Percentiles rank a stretch among this genome's conserved stretches.
These are phyloP conservation scores for Lepidium africanum DNA, from an alignment of 345 rosid species.

Conservation along the genomic window DNA sequence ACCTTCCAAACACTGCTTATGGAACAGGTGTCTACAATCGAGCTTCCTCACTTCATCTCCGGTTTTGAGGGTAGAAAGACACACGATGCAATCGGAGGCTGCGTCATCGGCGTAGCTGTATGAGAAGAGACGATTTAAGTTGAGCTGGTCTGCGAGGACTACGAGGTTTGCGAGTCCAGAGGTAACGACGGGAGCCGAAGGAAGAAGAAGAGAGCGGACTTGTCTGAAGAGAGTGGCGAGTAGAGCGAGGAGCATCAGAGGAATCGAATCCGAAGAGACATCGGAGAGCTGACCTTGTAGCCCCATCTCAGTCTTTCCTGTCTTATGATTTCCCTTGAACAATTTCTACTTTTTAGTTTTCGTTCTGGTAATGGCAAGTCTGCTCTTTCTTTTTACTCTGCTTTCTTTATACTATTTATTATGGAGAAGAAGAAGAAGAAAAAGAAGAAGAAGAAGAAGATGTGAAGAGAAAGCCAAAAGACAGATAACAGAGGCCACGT, in stretches of 20 bases:
- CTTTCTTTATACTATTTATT: slow-evolving; percentile 2
- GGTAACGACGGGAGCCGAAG: slow-evolving; percentile 27
- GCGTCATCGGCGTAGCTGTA: slow-evolving; percentile 28
- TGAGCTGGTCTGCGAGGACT: slow-evolving; percentile 62
- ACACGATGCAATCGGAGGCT: slow-evolving; percentile 50
- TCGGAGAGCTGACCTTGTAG: slow-evolving; percentile 57
- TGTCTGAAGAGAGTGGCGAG: slow-evolving; percentile 41
- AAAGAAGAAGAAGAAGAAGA: background rate
- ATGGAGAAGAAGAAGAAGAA: background rate
- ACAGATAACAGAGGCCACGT: slow-evolving; percentile 23
- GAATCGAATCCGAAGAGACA: slow-evolving; percentile 68
- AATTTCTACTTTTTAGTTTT: background rate
- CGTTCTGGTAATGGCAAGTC: background rate
- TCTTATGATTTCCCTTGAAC: background rate
- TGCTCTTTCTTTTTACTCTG: background rate
- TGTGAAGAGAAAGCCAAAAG: background rate
- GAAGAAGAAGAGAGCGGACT: slow-evolving; percentile 41
- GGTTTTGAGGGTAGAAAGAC: slow-evolving; percentile 44
- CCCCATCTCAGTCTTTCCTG: slow-evolving; percentile 38
- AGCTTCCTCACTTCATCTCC: slow-evolving; percentile 80
- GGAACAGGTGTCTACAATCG: slow-evolving; percentile 73
- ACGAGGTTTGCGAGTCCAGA: slow-evolving; percentile 47
- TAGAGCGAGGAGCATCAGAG: slow-evolving; percentile 46
- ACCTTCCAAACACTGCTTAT: slow-evolving; percentile 67
- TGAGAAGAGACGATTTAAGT: slow-evolving; percentile 43